phyloP scores from a whole-genome alignment of 164 flowering plant species.

The Pachysandra terminalis region DNA sequence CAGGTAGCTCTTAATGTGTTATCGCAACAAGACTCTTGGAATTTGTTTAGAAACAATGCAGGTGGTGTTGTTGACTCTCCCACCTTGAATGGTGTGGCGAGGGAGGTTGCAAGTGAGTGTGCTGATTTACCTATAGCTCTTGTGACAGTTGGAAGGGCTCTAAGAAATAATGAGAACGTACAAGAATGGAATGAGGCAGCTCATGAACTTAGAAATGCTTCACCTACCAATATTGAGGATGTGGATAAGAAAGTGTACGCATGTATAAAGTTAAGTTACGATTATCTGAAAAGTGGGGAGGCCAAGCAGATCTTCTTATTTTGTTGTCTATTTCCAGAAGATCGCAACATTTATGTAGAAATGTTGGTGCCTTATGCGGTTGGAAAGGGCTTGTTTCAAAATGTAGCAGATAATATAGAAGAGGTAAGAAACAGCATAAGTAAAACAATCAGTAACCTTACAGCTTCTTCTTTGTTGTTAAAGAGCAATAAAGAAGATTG shows the following conservation, averaged over 20 bases:
- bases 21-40: not conserved
- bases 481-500: not conserved
- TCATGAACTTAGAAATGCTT: not conserved
- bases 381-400: conserved; percentile 14
- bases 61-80: not conserved
- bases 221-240: too few relatives aligned
- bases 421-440: conserved; percentile 11
- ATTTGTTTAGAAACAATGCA: conserved; percentile 5
- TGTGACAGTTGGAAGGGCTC: conserved; percentile 13
- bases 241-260: not conserved
- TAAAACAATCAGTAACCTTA: conserved; percentile 4
- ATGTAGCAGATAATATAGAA: not conserved
- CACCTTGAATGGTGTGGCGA: not conserved
- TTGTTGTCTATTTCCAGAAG: conserved; percentile 1
- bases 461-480: conserved; percentile 15
- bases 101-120: conserved; percentile 4
- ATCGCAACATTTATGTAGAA: not conserved
- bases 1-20: not conserved
- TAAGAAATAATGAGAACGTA: not conserved
- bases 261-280: conserved; percentile 9
- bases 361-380: conserved; percentile 7
- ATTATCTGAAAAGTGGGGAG: conserved; percentile 7
- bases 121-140: conserved; percentile 14
- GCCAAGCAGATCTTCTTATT: conserved; percentile 10
- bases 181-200: conserved; percentile 15